Base-by-base conservation (phyloP, 169 alveolate genomes). In the Theileria orientalis region DNA sequence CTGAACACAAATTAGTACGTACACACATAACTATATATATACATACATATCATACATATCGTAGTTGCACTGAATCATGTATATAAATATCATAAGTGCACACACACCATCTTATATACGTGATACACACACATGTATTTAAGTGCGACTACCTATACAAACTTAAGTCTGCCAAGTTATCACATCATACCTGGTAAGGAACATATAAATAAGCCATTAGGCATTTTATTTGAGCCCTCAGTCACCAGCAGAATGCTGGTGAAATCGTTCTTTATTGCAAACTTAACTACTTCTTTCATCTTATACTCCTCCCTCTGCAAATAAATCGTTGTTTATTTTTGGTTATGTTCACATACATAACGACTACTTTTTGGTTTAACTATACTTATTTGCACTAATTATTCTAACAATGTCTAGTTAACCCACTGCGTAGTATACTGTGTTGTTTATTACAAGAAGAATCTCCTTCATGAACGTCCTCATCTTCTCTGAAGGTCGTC, bases 401-500 rank as follows among this genome's bases (percentile, higher is more conserved):
- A 0, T 1, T 37, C 41, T 2, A 6, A 33, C 37, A n/a, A n/a
- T n/a, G n/a, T n/a, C n/a, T n/a, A 14, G 41, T 8, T 0, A 1
- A 64, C 89, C 11, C 16, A 82, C 89, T 23, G 89, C 74, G 35
- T 60, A 74, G 80, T 82, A 82, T 32, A 11, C 42, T 23, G 74
- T 29, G 44, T 82, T 82, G 13, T 87, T 78, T 14, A 82, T 16
- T 1, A 82, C 67, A 7, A 82, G 74, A 46, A 82, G 74, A 27
- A 82, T 64, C 29, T 82, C 89, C 61, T 82, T 82, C 42, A 82
- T 44, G 69, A 73, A 82, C 9, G 78, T 82, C 57, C 84, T 68
- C 82, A 82, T 66, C 84, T 82, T 82, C 66, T 82, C 79, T 23
- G 83, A 63, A 14, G 89, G 89, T 11, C 80, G 29, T 61, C 89